Base-by-base conservation (phyloP, 2,329 filamentous ascomycete genomes). In the Penicillium crustosum region DNA sequence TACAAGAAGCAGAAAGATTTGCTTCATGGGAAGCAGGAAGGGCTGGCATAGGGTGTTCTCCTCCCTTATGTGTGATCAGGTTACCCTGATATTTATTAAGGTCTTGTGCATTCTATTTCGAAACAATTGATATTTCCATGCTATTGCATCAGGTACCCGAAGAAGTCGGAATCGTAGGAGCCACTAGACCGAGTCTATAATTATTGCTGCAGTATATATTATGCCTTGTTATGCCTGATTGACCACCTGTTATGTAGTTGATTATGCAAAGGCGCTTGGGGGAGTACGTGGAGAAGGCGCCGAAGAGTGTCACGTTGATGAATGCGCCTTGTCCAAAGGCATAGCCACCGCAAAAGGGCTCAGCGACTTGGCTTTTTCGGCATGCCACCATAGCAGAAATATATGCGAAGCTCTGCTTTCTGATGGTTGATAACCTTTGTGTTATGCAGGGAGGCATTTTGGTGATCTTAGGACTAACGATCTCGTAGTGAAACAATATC, bases 11-110 rank as follows among this genome's bases (percentile, higher is more conserved):
- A 61, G 39, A 59, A 57, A 19, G 19, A 41, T 8, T 19, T 21
- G 13, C 39, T 62, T 25, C 33, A 5, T 17, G 25, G 41, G 4
- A 65, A 54, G 41, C 52, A 61, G 33, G 61, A 62, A 36, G 57
- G 57, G 3, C 31, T 58, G 36, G 35, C 43, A 36, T 58, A 54
- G 25, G 8, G 19, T 15, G 12, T 23, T 36, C 15, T 36, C 21
- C 21, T 35, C 25, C 19, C 10, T 12, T 27, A 29, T 19, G 17
- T 13, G 17, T 44, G 25, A 21, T 5, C 10, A 39, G 13, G n/a
- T 13, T 39, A n/a, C 10, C 29, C 29, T 31, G 4, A 10, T 31
- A 31, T 19, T 19, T 19, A 13, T 39, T 7, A 19, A 39, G 19
- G 19, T 21, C 19, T 21, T 21, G 19, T 39, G 19, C n/a, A 7